Percentiles rank a stretch among this genome's conserved stretches.
These are phyloP conservation scores for Aegilops longissima DNA, from an alignment of 176 grass and related monocot species.

Conservation along the genomic window DNA sequence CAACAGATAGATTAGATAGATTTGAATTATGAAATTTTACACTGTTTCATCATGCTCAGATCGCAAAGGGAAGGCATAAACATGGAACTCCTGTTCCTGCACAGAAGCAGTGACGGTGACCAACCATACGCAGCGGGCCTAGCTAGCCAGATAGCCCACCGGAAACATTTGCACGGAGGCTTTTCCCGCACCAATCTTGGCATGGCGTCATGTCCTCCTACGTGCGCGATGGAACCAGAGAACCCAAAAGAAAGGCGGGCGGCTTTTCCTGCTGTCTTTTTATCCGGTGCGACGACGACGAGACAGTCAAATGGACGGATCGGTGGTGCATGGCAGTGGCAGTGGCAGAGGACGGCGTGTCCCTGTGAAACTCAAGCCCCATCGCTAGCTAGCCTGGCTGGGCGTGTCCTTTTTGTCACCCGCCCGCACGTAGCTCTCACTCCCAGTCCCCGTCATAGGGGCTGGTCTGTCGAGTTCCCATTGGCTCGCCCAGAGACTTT, in stretches of 20 bases:
- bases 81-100: background rate
- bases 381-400: background rate
- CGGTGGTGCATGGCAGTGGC: background rate
- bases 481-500: background rate
- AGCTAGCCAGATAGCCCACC: background rate
- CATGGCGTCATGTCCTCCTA: background rate
- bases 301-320: background rate
- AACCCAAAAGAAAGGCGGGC: background rate
- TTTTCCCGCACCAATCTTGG: background rate
- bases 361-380: background rate
- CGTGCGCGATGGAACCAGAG: background rate
- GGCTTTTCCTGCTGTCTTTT: background rate
- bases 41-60: background rate
- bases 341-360: background rate
- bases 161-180: no score
- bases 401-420: constrained; percentile 23
- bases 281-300: background rate
- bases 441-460: background rate
- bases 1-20: no score
- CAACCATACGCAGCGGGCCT: background rate
- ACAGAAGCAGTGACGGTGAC: background rate
- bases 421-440: constrained; percentile 6
- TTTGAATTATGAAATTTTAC: background rate
- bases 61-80: background rate
- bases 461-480: constrained; percentile 33